A percentile compares a stretch with the other conserved stretches of the same genome.
phyloP scores from a whole-genome alignment of 306 rosid genomes.

The Castanospermum australe region DNA sequence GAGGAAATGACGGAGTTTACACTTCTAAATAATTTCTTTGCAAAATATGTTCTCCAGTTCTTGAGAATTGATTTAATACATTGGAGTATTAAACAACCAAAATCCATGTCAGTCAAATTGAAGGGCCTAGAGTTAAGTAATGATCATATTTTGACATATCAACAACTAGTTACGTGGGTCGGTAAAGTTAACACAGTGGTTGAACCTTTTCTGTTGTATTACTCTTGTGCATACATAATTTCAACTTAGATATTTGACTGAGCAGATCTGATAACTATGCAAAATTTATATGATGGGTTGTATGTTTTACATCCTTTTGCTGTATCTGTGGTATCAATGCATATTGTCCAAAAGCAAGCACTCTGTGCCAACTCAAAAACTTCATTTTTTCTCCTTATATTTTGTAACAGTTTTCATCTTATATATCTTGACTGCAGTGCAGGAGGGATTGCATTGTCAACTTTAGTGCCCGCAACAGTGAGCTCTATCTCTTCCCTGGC shows the following conservation, averaged over 20 bases:
- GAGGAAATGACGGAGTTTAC: background rate
- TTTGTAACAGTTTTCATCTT: slow-evolving; percentile 34
- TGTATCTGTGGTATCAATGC: background rate
- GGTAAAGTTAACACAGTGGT: background rate
- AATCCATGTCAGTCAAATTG: background rate
- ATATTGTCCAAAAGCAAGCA: background rate
- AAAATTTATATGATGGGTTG: background rate
- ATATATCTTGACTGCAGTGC: slow-evolving; percentile 72
- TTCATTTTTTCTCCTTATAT: background rate
- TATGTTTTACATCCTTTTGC: slow-evolving; percentile 14
- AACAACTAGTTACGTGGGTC: background rate
- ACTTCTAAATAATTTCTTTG: background rate
- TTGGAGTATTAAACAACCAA: background rate
- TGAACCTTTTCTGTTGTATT: background rate
- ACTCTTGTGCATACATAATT: background rate
- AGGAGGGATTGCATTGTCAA: slow-evolving; percentile 98
- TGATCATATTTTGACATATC: background rate
- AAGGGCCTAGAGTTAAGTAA: background rate
- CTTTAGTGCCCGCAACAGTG: slow-evolving; percentile 93
- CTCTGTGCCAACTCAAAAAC: background rate
- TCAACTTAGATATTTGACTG: background rate
- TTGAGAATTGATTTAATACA: background rate
- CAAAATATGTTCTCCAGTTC: background rate
- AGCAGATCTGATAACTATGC: background rate
- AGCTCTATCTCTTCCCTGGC: slow-evolving; percentile 79